Conservation (phyloP, 169 alveolate species). For the Perkinsus olseni region DNA sequence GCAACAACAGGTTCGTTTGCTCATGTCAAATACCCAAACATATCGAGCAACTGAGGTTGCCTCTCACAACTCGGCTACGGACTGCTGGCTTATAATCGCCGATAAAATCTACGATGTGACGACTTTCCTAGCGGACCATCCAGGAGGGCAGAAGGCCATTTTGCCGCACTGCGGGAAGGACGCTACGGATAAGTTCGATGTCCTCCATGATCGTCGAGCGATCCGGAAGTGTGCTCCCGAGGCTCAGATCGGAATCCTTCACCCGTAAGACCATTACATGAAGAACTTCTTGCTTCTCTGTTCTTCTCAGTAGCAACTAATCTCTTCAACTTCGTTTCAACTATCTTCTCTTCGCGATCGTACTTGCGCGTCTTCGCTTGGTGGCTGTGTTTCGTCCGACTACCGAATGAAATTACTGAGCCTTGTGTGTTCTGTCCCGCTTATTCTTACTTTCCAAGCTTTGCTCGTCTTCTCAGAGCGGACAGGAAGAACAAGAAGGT, state of each 20-base stretch:
- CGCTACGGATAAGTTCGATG: slow-evolving; percentile 33
- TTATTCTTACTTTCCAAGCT: too few species aligned
- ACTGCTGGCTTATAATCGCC: slow-evolving; percentile 40
- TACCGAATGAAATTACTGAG: too few species aligned
- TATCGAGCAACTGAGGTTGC: slow-evolving; percentile 10
- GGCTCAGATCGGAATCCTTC: background rate
- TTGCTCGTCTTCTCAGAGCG: background rate
- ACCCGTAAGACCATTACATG: background rate
- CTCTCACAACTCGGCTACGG: slow-evolving; percentile 25
- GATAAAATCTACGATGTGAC: slow-evolving; percentile 45
- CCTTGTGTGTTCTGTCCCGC: too few species aligned
- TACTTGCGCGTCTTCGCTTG: too few species aligned
- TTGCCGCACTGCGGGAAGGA: slow-evolving; percentile 39
- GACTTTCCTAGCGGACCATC: slow-evolving; percentile 37
- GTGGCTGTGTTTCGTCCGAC: too few species aligned
- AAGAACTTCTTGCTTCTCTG: too few species aligned
- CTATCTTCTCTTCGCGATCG: too few species aligned
- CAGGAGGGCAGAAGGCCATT: slow-evolving; percentile 44
- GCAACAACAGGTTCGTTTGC: too few species aligned
- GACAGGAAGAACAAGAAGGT: background rate
- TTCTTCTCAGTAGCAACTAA: too few species aligned
- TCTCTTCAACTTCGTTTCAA: too few species aligned
- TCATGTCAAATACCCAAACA: too few species aligned
- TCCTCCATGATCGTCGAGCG: slow-evolving; percentile 14
- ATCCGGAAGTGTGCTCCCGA: background rate